These are phyloP conservation scores for Phytopythium kandeliae DNA, from an alignment of 352 stramenopile genomes.

Conservation along the genomic window DNA sequence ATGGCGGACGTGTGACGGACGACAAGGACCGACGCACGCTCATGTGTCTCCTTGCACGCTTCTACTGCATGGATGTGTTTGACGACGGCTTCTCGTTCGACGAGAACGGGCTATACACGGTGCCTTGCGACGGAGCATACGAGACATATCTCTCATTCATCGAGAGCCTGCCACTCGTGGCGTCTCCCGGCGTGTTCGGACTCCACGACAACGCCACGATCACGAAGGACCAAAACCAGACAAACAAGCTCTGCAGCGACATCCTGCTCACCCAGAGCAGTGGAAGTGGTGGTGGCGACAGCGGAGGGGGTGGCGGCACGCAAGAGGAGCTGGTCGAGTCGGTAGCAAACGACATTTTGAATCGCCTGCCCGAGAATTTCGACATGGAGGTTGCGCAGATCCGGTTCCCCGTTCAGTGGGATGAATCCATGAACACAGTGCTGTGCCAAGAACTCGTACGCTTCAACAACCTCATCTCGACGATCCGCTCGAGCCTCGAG, in stretches of 20 bases:
- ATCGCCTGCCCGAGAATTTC: slow-evolving; percentile 85
- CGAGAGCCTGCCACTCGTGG: slow-evolving; percentile 83
- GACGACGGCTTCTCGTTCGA: slow-evolving; percentile 60
- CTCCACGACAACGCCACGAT: slow-evolving; percentile 94
- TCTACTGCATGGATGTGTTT: slow-evolving; percentile 73
- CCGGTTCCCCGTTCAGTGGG: slow-evolving; percentile 88
- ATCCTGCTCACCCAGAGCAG: slow-evolving; percentile 88
- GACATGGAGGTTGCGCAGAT: slow-evolving; percentile 93
- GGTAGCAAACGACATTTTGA: slow-evolving; percentile 84
- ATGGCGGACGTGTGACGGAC: slow-evolving; percentile 81
- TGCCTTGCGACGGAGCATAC: slow-evolving; percentile 70
- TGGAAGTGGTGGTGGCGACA: slow-evolving; percentile 29
- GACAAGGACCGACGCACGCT: slow-evolving; percentile 80
- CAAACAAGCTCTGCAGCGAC: slow-evolving; percentile 89
- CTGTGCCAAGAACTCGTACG: slow-evolving; percentile 91
- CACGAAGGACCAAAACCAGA: slow-evolving; percentile 94
- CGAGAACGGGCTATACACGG: slow-evolving; percentile 57
- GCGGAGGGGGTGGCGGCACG: slow-evolving; percentile 53
- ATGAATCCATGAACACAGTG: slow-evolving; percentile 94
- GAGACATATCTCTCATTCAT: slow-evolving; percentile 79
- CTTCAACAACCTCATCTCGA: slow-evolving; percentile 92
- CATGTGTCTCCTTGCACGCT: slow-evolving; percentile 62
- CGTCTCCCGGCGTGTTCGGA: slow-evolving; percentile 89
- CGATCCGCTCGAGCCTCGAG: slow-evolving; percentile 78
- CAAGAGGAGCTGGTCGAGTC: slow-evolving; percentile 88